Percentiles rank a stretch among this genome's conserved stretches.
Conservation (phyloP, 495 filamentous ascomycete species). For the Parathielavia hyrcaniae region DNA sequence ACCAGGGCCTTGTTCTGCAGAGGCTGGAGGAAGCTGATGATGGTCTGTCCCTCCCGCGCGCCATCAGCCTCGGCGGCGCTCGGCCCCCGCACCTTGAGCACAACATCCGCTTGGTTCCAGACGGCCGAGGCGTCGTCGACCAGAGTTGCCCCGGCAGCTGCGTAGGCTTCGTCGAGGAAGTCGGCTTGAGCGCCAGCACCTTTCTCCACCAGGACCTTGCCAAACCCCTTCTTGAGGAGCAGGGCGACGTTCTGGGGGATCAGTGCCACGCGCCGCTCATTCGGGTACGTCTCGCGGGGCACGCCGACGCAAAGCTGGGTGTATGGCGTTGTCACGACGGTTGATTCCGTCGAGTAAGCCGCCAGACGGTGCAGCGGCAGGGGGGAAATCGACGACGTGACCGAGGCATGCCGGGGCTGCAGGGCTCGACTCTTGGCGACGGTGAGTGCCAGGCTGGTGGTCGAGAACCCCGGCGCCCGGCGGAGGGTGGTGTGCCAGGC, state of each 20-base stretch:
- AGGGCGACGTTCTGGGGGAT: constrained; percentile 73
- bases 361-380: constrained; percentile 13
- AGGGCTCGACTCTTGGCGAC: constrained; percentile 18
- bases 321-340: constrained; percentile 54
- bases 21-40: constrained; percentile 72
- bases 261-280: constrained; percentile 72
- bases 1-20: constrained; percentile 64
- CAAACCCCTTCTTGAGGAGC: constrained; percentile 72
- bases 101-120: constrained; percentile 64
- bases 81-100: constrained; percentile 72
- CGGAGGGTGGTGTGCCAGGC: constrained; percentile 31
- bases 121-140: constrained; percentile 52
- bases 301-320: constrained; percentile 61
- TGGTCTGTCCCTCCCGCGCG: constrained; percentile 55
- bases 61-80: constrained; percentile 56
- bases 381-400: constrained; percentile 24
- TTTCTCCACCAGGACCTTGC: constrained; percentile 63
- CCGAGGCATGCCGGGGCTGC: constrained; percentile 34
- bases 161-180: constrained; percentile 64
- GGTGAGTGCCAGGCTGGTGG: constrained; percentile 23
- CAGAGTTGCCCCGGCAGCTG: constrained; percentile 63
- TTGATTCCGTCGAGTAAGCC: constrained; percentile 33
- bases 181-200: constrained; percentile 69
- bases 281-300: constrained; percentile 60
- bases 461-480: constrained; percentile 11